Conservation (phyloP, 23 red algal species). For the Chondrus crispus region DNA sequence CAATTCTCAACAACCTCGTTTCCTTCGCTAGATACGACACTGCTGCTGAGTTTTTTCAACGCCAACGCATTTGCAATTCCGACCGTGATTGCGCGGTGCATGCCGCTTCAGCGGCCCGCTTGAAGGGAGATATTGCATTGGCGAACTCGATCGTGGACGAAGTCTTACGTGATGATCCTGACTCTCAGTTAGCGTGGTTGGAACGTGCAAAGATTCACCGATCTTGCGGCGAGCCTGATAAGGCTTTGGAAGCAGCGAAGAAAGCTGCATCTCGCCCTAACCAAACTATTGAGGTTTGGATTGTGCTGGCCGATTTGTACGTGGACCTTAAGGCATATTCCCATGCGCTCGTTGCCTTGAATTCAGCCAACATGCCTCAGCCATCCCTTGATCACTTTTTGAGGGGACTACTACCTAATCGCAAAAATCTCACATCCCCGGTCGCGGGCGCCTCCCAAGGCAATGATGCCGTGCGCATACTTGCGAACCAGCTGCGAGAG, state of each 20-base stretch:
- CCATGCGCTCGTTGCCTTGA: constrained; percentile 63
- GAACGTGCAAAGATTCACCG: constrained; percentile 17
- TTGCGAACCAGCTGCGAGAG: constrained; percentile 51
- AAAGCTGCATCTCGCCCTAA: neutral
- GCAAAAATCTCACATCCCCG: constrained; percentile 33
- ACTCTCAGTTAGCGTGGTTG: constrained; percentile 33
- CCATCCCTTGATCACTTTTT: constrained; percentile 80
- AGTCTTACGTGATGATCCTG: neutral
- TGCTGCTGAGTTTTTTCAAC: constrained; percentile 62
- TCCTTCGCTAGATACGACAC: constrained; percentile 45
- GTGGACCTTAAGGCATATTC: constrained; percentile 61
- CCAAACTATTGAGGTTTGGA: constrained; percentile 45
- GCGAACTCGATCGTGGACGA: constrained; percentile 9
- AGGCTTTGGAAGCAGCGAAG: constrained; percentile 57
- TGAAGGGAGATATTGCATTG: constrained; percentile 1
- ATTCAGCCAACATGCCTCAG: constrained; percentile 67
- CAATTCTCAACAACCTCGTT: constrained; percentile 62
- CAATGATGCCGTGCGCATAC: constrained; percentile 44
- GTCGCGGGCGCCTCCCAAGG: constrained; percentile 20
- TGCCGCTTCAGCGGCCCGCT: constrained; percentile 34
- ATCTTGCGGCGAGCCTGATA: constrained; percentile 29
- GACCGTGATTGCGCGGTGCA: constrained; percentile 16
- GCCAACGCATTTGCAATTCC: neutral
- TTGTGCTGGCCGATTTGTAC: constrained; percentile 55
- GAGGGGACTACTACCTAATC: constrained; percentile 66